phyloP scores from a whole-genome alignment of 75 land plant genomes.

The Adiantum capillusveneris region DNA sequence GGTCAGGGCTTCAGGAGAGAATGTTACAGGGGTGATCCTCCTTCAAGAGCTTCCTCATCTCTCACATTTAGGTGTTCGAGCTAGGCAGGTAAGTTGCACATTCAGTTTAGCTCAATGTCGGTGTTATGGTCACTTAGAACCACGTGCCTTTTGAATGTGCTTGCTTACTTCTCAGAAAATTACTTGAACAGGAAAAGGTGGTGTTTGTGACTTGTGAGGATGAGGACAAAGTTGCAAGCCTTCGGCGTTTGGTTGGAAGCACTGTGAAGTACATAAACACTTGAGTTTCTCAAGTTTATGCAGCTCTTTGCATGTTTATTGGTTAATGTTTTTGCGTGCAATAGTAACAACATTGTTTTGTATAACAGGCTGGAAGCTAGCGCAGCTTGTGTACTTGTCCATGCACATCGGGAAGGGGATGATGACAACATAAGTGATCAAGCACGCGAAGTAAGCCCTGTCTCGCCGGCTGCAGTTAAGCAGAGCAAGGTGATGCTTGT shows the following conservation, averaged over 20 bases:
- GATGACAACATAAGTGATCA: too few species aligned
- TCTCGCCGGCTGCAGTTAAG: too few species aligned
- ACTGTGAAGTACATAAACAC: constrained; percentile 38
- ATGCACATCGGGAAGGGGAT: constrained; percentile 6
- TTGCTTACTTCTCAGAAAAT: too few species aligned
- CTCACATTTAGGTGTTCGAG: constrained; percentile 97
- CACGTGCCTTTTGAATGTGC: too few species aligned
- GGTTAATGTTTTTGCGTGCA: too few species aligned
- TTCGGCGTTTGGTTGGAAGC: constrained; percentile 44
- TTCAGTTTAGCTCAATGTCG: too few species aligned
- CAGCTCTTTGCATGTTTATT: too few species aligned
- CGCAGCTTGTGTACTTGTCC: constrained; percentile 44
- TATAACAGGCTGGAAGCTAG: constrained; percentile 64
- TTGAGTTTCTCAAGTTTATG: too few species aligned
- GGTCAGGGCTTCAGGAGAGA: constrained; percentile 88
- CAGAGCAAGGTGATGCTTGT: too few species aligned
- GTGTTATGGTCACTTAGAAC: too few species aligned
- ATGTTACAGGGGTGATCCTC: constrained; percentile 80
- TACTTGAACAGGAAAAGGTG: constrained; percentile 66
- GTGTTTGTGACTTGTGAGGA: constrained; percentile 99
- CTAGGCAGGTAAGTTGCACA: constrained; percentile 69
- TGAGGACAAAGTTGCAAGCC: constrained; percentile 56
- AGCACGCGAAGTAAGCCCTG: too few species aligned
- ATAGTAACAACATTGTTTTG: too few species aligned
- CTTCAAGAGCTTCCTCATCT: constrained; percentile 95